A percentile compares a stretch with the other conserved stretches of the same genome.
These are phyloP conservation scores for Mentha longifolia DNA, from an alignment of 257 asterid species.

Conservation along the genomic window DNA sequence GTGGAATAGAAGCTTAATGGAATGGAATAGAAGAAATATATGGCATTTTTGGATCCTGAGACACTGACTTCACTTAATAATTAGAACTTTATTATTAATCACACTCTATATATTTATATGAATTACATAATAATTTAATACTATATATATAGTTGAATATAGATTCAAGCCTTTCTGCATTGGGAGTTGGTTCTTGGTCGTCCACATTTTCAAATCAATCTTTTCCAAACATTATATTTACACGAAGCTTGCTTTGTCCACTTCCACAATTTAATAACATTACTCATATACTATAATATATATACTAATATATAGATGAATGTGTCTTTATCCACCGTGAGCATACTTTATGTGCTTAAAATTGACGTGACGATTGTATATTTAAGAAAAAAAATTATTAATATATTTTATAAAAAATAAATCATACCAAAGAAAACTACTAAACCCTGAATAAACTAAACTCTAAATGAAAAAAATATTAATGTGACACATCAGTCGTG, in stretches of 20 bases:
- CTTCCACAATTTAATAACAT: neutral
- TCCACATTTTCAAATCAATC: constrained; percentile 54
- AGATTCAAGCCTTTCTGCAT: constrained; percentile 53
- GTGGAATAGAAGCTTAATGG: constrained; percentile 91
- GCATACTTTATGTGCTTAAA: no score
- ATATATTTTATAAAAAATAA: no score
- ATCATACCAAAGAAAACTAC: no score
- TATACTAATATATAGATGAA: no score
- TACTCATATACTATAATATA: neutral
- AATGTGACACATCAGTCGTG: no score
- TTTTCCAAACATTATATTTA: constrained; percentile 40
- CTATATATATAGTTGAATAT: constrained; percentile 35
- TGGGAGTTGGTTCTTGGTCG: constrained; percentile 55
- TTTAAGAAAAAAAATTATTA: no score
- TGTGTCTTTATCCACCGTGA: no score
- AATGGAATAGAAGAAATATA: constrained; percentile 71
- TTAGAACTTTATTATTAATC: no score
- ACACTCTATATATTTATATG: no score
- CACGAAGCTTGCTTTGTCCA: constrained; percentile 68
- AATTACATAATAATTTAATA: neutral
- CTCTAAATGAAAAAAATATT: no score
- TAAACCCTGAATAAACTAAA: no score
- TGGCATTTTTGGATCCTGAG: constrained; percentile 86
- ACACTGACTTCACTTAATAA: constrained; percentile 52
- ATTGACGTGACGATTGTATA: no score